A percentile compares a stretch with the other conserved stretches of the same genome.
phyloP scores from a whole-genome alignment of 495 filamentous ascomycete species.

The Podospora pseudocomata region DNA sequence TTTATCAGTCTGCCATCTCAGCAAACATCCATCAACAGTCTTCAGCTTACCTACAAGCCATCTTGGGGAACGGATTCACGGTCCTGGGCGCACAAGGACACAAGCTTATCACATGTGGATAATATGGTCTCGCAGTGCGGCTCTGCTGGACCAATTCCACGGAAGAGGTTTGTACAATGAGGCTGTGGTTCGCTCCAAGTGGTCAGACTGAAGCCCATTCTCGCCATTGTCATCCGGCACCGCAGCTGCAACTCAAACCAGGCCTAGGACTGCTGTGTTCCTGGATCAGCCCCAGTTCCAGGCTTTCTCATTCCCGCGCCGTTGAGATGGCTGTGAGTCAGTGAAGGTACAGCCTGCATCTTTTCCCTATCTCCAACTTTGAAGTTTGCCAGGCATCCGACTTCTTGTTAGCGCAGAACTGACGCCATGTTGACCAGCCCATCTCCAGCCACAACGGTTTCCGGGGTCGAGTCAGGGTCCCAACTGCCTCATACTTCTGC shows the following conservation, averaged over 20 bases:
- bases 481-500: constrained; percentile 1
- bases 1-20: neutral
- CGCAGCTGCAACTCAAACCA: neutral
- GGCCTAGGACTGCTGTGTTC: neutral
- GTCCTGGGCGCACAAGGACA: neutral
- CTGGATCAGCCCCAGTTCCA: neutral
- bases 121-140: neutral
- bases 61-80: neutral
- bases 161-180: neutral
- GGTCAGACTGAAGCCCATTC: neutral
- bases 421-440: neutral
- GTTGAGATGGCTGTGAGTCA: neutral
- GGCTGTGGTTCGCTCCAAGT: neutral
- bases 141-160: neutral
- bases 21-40: neutral
- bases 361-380: neutral
- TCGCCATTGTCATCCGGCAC: neutral
- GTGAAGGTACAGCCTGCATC: neutral
- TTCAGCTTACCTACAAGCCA: neutral
- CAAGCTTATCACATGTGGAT: neutral
- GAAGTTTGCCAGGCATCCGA: neutral
- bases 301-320: neutral
- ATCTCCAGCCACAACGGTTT: neutral
- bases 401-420: neutral
- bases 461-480: neutral